Percentiles rank a stretch among this genome's conserved stretches.
These are phyloP conservation scores for Nyssa sinensis DNA, from an alignment of 148 eudicot genomes.

Conservation along the genomic window DNA sequence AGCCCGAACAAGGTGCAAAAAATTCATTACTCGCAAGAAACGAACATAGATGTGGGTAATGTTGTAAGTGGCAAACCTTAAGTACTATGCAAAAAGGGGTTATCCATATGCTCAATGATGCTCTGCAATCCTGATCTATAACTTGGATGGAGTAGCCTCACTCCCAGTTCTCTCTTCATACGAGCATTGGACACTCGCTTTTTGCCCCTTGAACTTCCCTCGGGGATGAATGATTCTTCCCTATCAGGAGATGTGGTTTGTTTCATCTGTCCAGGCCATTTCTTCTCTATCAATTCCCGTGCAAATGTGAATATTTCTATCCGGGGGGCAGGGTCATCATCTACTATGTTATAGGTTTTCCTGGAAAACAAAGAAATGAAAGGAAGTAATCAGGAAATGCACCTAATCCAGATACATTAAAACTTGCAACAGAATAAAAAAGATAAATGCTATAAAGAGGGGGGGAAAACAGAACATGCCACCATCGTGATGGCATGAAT, in stretches of 20 bases:
- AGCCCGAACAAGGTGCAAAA: no score
- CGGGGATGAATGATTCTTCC: conserved; percentile 5
- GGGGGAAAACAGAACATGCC: no score
- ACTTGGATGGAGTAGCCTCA: conserved; percentile 57
- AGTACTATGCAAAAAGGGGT: conserved; percentile 17
- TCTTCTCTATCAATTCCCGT: conserved; percentile 46
- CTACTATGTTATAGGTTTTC: conserved; percentile 67
- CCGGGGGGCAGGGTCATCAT: conserved; percentile 88
- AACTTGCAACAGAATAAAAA: no score
- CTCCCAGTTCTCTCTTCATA: conserved; percentile 65
- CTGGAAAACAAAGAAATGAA: conserved; percentile 24
- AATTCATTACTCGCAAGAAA: no score
- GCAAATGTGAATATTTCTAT: conserved; percentile 63
- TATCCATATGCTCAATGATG: conserved; percentile 48
- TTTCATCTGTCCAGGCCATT: conserved; percentile 49
- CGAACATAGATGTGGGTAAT: neutral
- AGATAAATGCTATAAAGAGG: no score
- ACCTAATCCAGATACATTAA: neutral
- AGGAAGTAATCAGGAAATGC: neutral
- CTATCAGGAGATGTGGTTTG: conserved; percentile 12
- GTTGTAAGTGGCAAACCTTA: neutral
- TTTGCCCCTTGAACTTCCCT: conserved; percentile 35
- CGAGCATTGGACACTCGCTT: conserved; percentile 76
- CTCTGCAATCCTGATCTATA: conserved; percentile 70
- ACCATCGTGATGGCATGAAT: no score